Evolutionary conservation across 2,329 filamentous ascomycete genomes (phyloP).

Genomic region (Gliomastix tumulicola): DNA sequence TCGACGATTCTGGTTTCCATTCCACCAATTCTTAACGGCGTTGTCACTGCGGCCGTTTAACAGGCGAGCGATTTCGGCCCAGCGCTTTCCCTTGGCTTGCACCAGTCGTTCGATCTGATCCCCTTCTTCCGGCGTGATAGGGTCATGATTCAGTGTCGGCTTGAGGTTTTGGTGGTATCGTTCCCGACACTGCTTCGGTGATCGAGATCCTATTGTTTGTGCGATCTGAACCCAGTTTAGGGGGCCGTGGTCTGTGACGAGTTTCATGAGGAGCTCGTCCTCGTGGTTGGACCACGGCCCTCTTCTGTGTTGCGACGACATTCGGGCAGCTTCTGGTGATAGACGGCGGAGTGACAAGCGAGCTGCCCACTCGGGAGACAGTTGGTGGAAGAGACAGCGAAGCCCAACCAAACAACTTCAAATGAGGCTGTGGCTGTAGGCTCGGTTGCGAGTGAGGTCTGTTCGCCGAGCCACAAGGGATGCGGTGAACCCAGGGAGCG

Average conservation of each 20-base stretch:
- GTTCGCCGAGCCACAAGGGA: too few relatives aligned
- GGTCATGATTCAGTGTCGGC: constrained; percentile 63
- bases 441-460: too few relatives aligned
- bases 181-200: constrained; percentile 92
- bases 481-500: too few relatives aligned
- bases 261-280: constrained; percentile 61
- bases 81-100: constrained; percentile 71
- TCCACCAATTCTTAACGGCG: constrained; percentile 97
- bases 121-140: constrained; percentile 66
- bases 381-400: too few relatives aligned
- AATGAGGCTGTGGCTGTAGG: too few relatives aligned
- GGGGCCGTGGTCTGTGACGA: constrained; percentile 65
- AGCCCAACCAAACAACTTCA: too few relatives aligned
- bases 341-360: too few relatives aligned
- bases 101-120: constrained; percentile 72
- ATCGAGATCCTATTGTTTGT: constrained; percentile 65
- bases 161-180: constrained; percentile 92
- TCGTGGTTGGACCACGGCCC: constrained; percentile 80
- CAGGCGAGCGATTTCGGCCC: constrained; percentile 85
- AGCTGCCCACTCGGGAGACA: too few relatives aligned
- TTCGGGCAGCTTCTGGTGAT: too few relatives aligned
- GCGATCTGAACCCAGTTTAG: constrained; percentile 91
- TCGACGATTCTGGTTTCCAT: constrained; percentile 76
- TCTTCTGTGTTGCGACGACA: too few relatives aligned
- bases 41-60: constrained; percentile 87